Percentiles rank a stretch among this genome's conserved stretches.
These are phyloP conservation scores for Lotmaria passim DNA, from an alignment of 208 protist genomes.

Conservation along the genomic window DNA sequence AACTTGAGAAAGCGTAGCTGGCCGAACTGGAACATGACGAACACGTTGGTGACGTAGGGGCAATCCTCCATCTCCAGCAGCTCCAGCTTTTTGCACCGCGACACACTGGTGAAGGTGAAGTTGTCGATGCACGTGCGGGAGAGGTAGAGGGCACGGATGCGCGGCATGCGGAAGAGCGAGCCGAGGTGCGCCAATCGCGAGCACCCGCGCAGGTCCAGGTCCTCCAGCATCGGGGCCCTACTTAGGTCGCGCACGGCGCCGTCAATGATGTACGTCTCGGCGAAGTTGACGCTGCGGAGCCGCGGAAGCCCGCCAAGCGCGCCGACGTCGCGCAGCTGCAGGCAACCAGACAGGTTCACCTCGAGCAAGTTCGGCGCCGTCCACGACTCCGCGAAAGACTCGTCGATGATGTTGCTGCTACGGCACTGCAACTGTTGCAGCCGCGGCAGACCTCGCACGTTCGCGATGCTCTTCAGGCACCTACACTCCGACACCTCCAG, in stretches of 20 bases:
- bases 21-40: slow-evolving; percentile 40
- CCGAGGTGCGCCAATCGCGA: slow-evolving; percentile 38
- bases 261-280: slow-evolving; percentile 29
- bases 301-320: slow-evolving; percentile 17
- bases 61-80: slow-evolving; percentile 50
- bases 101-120: slow-evolving; percentile 47
- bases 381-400: slow-evolving; percentile 31
- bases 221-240: slow-evolving; percentile 33
- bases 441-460: slow-evolving; percentile 20
- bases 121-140: slow-evolving; percentile 47
- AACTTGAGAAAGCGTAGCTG: slow-evolving; percentile 37
- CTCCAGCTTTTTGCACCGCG: slow-evolving; percentile 44
- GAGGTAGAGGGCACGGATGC: slow-evolving; percentile 50
- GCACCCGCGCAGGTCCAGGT: slow-evolving; percentile 39
- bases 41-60: slow-evolving; percentile 39
- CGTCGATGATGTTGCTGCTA: slow-evolving; percentile 16
- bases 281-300: slow-evolving; percentile 27
- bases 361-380: slow-evolving; percentile 34
- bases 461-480: slow-evolving; percentile 11
- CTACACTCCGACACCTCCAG: slow-evolving; percentile 24
- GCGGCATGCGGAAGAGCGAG: slow-evolving; percentile 38
- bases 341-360: slow-evolving; percentile 23
- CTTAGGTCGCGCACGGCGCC: slow-evolving; percentile 21
- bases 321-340: slow-evolving; percentile 13
- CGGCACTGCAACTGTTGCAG: slow-evolving; percentile 34